phyloP scores from a whole-genome alignment of 2,329 filamentous ascomycete species.

The Helotiales sp. region DNA sequence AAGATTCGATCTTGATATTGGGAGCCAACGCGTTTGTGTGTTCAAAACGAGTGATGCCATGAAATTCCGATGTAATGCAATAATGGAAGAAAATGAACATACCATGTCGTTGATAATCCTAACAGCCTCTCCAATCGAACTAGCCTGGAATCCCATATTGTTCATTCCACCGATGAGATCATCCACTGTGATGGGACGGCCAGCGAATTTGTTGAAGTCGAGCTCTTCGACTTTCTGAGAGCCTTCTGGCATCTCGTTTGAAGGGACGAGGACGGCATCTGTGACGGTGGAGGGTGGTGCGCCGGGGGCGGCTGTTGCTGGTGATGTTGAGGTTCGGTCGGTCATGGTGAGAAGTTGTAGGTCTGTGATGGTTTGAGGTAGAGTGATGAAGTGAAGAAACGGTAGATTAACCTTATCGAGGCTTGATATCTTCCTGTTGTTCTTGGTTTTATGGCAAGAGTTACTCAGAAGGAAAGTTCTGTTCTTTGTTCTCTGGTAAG shows the following conservation, averaged over 20 bases:
- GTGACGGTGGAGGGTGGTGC: constrained; percentile 63
- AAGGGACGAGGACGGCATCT: constrained; percentile 83
- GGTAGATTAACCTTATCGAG: not conserved
- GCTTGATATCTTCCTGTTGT: not conserved
- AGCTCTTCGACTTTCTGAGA: constrained; percentile 86
- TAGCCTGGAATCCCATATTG: constrained; percentile 84
- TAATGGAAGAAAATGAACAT: constrained; percentile 28
- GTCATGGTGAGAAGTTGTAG: constrained; percentile 12
- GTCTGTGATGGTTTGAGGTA: not conserved
- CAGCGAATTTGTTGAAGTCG: constrained; percentile 84
- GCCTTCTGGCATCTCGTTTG: constrained; percentile 77
- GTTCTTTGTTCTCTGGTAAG: too few relatives aligned
- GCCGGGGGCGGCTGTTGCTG: constrained; percentile 3
- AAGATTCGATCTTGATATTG: too few relatives aligned
- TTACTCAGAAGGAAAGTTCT: too few relatives aligned
- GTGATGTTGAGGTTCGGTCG: too few relatives aligned
- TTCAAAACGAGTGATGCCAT: too few relatives aligned
- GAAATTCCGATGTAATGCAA: not conserved
- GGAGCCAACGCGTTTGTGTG: too few relatives aligned
- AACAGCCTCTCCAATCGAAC: constrained; percentile 82
- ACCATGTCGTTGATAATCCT: constrained; percentile 97
- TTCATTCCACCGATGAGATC: constrained; percentile 83
- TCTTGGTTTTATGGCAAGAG: too few relatives aligned
- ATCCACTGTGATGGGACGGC: constrained; percentile 78
- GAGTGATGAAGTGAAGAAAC: not conserved